phyloP scores from a whole-genome alignment of 805 yeast species.

The Suhomyces prunicola region DNA sequence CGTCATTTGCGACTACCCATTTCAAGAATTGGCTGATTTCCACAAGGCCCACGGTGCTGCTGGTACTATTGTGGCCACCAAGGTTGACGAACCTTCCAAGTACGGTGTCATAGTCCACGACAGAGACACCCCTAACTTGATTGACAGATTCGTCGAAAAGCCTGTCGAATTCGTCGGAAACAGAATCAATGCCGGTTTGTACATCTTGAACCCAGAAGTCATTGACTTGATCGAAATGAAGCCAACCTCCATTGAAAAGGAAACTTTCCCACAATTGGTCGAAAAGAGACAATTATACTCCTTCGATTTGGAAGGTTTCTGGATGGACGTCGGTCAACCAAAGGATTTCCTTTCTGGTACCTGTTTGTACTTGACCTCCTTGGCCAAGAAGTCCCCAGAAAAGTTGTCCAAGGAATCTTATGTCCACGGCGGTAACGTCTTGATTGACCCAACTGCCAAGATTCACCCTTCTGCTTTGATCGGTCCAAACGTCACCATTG shows the following conservation, averaged over 20 bases:
- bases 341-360: constrained; percentile 98
- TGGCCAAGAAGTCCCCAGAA: constrained; percentile 75
- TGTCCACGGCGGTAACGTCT: constrained; percentile 87
- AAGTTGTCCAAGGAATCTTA: constrained; percentile 64
- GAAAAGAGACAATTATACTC: constrained; percentile 87
- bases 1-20: constrained; percentile 98
- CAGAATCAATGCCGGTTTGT: constrained; percentile 99
- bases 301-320: constrained; percentile 97
- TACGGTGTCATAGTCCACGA: constrained; percentile 99
- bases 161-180: constrained; percentile 99
- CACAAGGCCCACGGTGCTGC: constrained; percentile 95
- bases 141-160: constrained; percentile 98
- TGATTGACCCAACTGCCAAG: constrained; percentile 93
- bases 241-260: constrained; percentile 99
- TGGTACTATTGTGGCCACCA: constrained; percentile 98
- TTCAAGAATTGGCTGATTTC: constrained; percentile 85
- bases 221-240: constrained; percentile 94
- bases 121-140: constrained; percentile 89
- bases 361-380: constrained; percentile 81
- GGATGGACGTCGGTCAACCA: constrained; percentile 99
- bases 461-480: constrained; percentile 90
- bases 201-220: constrained; percentile 95
- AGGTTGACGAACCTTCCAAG: constrained; percentile 99
- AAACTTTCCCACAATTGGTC: constrained; percentile 96
- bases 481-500: constrained; percentile 97